Evolutionary conservation across 345 rosid species (phyloP).

Genomic region (Erucastrum elatum): DNA sequence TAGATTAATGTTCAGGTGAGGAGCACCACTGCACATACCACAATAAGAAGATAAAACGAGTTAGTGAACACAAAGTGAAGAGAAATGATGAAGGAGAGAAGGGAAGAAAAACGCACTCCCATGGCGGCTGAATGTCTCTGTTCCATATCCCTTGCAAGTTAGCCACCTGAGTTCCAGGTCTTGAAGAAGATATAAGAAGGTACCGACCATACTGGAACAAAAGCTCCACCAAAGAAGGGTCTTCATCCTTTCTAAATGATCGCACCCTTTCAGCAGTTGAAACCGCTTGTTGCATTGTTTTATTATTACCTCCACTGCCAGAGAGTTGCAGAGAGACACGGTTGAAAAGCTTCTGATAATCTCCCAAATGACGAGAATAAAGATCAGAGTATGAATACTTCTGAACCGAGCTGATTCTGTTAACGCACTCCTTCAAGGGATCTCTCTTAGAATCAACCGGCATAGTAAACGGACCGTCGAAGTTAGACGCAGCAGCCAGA

Average conservation of each 20-base stretch:
- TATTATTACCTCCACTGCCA: constrained; percentile 41
- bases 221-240: constrained; percentile 82
- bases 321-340: constrained; percentile 71
- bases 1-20: constrained; percentile 90
- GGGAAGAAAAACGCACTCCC: constrained; percentile 69
- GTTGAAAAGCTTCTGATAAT: constrained; percentile 75
- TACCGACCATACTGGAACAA: constrained; percentile 83
- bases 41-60: constrained; percentile 6
- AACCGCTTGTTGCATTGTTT: constrained; percentile 10
- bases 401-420: constrained; percentile 46
- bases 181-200: constrained; percentile 84
- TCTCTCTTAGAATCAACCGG: constrained; percentile 73
- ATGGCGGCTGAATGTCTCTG: constrained; percentile 66
- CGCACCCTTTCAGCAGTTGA: constrained; percentile 74
- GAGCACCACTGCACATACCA: constrained; percentile 65
- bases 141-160: constrained; percentile 98
- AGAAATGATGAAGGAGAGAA: background rate
- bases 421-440: constrained; percentile 51
- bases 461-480: constrained; percentile 73
- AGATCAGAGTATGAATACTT: constrained; percentile 63
- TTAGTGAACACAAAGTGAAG: background rate
- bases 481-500: constrained; percentile 69
- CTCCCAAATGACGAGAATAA: constrained; percentile 62
- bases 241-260: constrained; percentile 72
- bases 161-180: constrained; percentile 91